Percentiles rank a stretch among this genome's conserved stretches.
phyloP scores from a whole-genome alignment of 345 rosid species.

The Alliaria petiolata region DNA sequence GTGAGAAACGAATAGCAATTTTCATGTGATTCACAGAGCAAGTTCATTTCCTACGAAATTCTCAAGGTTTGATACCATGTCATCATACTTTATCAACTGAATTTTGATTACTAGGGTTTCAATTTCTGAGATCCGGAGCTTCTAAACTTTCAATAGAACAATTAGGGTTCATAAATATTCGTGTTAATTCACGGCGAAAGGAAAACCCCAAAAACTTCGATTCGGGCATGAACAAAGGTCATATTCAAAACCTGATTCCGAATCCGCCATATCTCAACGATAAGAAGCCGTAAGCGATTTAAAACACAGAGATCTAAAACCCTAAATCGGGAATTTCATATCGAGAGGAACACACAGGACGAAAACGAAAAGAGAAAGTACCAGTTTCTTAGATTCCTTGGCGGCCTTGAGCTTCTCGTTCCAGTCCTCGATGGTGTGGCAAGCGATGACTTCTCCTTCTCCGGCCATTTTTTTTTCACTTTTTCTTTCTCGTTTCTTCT shows the following conservation, averaged over 20 bases:
- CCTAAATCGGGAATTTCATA: background rate
- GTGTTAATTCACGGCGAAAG: background rate
- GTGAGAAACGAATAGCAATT: too few species aligned
- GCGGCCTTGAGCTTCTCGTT: conserved; percentile 42
- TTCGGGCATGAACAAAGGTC: background rate
- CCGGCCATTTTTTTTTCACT: conserved; percentile 36
- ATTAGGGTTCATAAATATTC: background rate
- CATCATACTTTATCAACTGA: background rate
- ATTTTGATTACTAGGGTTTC: background rate
- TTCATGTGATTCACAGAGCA: too few species aligned
- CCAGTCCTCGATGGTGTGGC: conserved; percentile 44
- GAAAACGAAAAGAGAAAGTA: background rate
- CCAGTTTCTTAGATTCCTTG: conserved; percentile 48
- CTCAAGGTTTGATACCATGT: background rate
- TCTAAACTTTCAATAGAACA: background rate
- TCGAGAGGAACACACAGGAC: background rate
- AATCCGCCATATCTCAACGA: too few species aligned
- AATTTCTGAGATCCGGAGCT: background rate
- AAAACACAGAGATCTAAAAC: background rate
- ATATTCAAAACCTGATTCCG: background rate
- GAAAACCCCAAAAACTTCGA: background rate
- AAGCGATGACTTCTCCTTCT: conserved; percentile 57
- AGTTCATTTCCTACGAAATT: too few species aligned
- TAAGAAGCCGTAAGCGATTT: too few species aligned
- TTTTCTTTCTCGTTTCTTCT: background rate